Base-by-base conservation (phyloP, 2,329 filamentous ascomycete species). In the Leptographium lundbergii region DNA sequence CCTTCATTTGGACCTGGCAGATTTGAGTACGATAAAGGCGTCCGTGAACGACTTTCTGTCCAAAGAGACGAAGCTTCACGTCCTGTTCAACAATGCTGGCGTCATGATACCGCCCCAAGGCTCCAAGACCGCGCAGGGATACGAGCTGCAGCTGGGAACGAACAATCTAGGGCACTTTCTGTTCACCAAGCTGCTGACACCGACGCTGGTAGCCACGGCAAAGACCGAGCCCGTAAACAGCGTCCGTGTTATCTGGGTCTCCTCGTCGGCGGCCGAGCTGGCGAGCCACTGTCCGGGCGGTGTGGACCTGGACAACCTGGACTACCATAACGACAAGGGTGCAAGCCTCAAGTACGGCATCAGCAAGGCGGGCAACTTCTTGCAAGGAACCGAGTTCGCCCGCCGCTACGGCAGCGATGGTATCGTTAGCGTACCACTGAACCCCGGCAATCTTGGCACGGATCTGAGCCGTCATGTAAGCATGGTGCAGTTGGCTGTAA, bases 401-500 rank as follows among this genome's bases (percentile, higher is more conserved):
- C 57, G 59, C 6, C 59, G 58, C 14, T 47, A 61, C 42, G 34
- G 29, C 13, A 14, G 14, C n/a, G 58, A 61, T 45, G 58, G 58
- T 13, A 53, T 62, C 55, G 57, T 62, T 50, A 62, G 61, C 54
- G 25, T 60, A 29, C 32, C 61, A 0, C 60, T 74, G 34, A 75
- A 76, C 61, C 73, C 74, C 0, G 74, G 74, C 5, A 73, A 73
- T 59, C 67, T 75, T 1, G 61, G 69, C 39, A 70, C 72, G 0
- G 72, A 74, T 9, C 64, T 75, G 24, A 68, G 65, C 62, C 70
- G 72, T 0, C 64, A 67, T 0, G 65, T 68, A 56, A 29, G 29
- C 51, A 39, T 54, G 4, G 13, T 54, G 19, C 1, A 34, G 17
- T 61, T 48, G 6, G 59, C 58, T 22, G 17, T 70, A 1, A 59